Evolutionary conservation across 768 basidiomycete genomes (phyloP).

Genomic region (Sporobolomyces pararoseus): DNA sequence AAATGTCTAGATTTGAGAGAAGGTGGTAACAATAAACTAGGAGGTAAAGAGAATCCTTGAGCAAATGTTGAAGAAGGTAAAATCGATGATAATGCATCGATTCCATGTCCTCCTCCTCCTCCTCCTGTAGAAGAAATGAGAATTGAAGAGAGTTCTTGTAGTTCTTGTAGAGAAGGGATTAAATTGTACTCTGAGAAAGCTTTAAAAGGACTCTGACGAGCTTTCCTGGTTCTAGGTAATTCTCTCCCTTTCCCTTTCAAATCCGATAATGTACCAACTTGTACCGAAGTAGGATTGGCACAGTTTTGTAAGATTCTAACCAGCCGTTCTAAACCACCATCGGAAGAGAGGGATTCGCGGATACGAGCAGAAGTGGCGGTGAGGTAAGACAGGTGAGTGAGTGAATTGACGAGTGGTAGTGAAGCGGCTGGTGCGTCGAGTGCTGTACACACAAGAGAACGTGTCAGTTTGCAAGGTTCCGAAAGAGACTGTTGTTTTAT

Average conservation of each 20-base stretch:
- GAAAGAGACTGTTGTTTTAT: too few species aligned
- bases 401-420: slow-evolving; percentile 80
- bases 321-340: slow-evolving; percentile 93
- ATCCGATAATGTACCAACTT: neutral
- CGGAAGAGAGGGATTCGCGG: slow-evolving; percentile 96
- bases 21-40: slow-evolving; percentile 21
- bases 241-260: slow-evolving; percentile 20
- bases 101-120: neutral
- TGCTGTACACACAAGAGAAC: slow-evolving; percentile 32
- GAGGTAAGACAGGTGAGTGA: slow-evolving; percentile 91
- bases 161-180: slow-evolving; percentile 16
- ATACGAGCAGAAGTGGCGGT: slow-evolving; percentile 96
- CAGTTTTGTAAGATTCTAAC: slow-evolving; percentile 84
- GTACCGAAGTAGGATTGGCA: slow-evolving; percentile 11
- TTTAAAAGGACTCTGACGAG: slow-evolving; percentile 41
- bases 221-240: neutral
- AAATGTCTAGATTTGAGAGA: slow-evolving; percentile 18
- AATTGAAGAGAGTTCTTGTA: neutral
- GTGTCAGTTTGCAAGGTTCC: neutral
- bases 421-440: slow-evolving; percentile 53
- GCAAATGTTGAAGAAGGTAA: neutral
- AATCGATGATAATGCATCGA: slow-evolving; percentile 4
- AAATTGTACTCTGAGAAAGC: slow-evolving; percentile 41
- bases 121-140: too few species aligned
- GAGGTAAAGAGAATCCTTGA: slow-evolving; percentile 40